phyloP scores from a whole-genome alignment of 148 eudicot genomes.

The Rheum nobile region DNA sequence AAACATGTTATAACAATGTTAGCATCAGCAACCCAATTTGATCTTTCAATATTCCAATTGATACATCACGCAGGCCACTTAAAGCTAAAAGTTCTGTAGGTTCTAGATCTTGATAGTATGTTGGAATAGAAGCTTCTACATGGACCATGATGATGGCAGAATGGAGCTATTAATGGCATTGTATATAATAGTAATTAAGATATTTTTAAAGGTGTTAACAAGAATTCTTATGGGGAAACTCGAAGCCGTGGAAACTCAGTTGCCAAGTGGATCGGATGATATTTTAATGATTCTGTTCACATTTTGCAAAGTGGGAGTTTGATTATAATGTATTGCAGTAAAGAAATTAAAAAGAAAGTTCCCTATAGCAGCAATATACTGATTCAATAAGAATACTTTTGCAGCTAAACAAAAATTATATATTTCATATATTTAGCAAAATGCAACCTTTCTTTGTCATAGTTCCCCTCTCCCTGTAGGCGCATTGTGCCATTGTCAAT shows the following conservation, averaged over 20 bases:
- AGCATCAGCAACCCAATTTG: neutral
- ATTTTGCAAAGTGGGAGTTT: neutral
- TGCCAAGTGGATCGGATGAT: neutral
- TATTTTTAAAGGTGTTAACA: neutral
- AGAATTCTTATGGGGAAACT: neutral
- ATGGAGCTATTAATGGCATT: neutral
- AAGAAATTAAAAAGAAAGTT: neutral
- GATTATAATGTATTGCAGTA: neutral
- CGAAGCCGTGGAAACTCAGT: neutral
- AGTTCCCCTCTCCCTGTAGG: conserved; percentile 70
- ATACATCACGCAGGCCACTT: neutral
- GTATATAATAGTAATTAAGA: neutral
- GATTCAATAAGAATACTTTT: neutral
- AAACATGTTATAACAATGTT: neutral
- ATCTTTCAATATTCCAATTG: neutral
- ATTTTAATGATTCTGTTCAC: neutral
- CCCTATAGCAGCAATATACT: neutral
- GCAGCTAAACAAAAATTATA: neutral
- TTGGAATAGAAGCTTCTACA: neutral
- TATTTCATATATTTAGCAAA: neutral
- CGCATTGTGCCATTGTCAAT: conserved; percentile 65
- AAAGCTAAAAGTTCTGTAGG: neutral
- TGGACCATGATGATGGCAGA: neutral
- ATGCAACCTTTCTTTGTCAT: conserved; percentile 50
- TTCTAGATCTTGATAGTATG: neutral